Percentiles rank a stretch among this genome's conserved stretches.
Conservation (phyloP, 1,284 basidiomycete genomes). For the Tremellales sp. region DNA sequence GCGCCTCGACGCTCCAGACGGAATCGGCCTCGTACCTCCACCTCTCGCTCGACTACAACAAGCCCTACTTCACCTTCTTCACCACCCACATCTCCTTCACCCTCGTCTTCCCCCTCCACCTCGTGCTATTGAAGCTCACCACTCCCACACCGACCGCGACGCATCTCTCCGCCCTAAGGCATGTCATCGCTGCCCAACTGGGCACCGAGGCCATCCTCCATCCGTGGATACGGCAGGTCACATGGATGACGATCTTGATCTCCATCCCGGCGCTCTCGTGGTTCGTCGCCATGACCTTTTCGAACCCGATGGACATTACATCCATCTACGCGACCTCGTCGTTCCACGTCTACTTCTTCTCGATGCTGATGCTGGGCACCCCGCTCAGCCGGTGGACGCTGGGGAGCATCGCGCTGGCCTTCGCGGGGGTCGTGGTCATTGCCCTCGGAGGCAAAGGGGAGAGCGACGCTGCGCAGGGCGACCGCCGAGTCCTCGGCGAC, state of each 20-base stretch:
- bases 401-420: conserved; percentile 42
- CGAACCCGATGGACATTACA: conserved; percentile 41
- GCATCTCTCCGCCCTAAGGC: conserved; percentile 18
- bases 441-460: conserved; percentile 26
- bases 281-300: conserved; percentile 40
- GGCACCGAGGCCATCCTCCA: conserved; percentile 4
- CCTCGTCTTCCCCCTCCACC: conserved; percentile 42
- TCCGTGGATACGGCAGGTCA: conserved; percentile 12
- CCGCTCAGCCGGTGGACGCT: conserved; percentile 38
- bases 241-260: conserved; percentile 34
- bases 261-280: conserved; percentile 37
- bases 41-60: conserved; percentile 30
- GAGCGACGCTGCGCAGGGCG: conserved; percentile 6
- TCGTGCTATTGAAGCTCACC: conserved; percentile 21
- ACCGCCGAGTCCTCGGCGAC: conserved; percentile 37
- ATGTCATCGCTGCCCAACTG: conserved; percentile 23
- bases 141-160: conserved; percentile 7
- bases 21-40: conserved; percentile 41
- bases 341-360: conserved; percentile 45
- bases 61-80: conserved; percentile 48
- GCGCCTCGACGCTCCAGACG: conserved; percentile 43
- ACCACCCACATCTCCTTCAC: conserved; percentile 47
- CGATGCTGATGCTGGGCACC: conserved; percentile 39
- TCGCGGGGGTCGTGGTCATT: conserved; percentile 43
- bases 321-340: conserved; percentile 41